These are phyloP conservation scores for Cryptococcus sp. DNA, from an alignment of 1,284 basidiomycete genomes.

Conservation along the genomic window DNA sequence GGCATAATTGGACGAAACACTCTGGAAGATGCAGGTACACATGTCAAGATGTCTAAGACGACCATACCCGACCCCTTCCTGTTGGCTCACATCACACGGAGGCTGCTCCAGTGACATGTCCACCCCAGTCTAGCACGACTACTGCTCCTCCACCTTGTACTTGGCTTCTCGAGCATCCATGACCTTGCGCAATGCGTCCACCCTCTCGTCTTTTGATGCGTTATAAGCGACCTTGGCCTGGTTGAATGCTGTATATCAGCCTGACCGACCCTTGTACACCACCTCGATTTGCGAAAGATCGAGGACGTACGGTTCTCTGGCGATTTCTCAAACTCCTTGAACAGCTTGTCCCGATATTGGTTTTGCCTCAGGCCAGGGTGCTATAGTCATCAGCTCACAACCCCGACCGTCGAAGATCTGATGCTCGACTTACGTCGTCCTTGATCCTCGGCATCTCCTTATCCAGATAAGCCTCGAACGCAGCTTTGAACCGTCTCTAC, in stretches of 20 bases:
- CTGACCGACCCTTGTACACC: background rate
- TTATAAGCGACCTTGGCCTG: constrained; percentile 72
- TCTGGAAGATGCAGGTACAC: too few relatives aligned
- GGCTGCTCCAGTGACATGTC: too few relatives aligned
- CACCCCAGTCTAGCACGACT: too few relatives aligned
- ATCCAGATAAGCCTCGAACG: constrained; percentile 89
- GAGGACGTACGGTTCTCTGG: constrained; percentile 43
- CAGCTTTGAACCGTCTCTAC: constrained; percentile 85
- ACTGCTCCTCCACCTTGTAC: constrained; percentile 29
- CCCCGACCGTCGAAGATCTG: too few relatives aligned
- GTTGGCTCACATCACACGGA: too few relatives aligned
- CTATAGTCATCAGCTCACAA: too few relatives aligned
- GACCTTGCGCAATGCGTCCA: constrained; percentile 59
- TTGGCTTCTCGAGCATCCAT: constrained; percentile 41
- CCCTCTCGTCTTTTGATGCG: constrained; percentile 72
- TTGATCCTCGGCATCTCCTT: constrained; percentile 72
- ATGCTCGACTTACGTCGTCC: constrained; percentile 53
- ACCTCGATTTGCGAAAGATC: background rate
- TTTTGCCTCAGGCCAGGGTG: constrained; percentile 46
- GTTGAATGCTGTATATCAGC: constrained; percentile 52
- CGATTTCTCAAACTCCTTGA: constrained; percentile 47
- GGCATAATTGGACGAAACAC: too few relatives aligned
- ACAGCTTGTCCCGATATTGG: constrained; percentile 45
- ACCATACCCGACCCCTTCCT: too few relatives aligned
- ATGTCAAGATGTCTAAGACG: too few relatives aligned